phyloP scores from a whole-genome alignment of 108 stramenopile species.

The Phaeodactylum tricornutum region DNA sequence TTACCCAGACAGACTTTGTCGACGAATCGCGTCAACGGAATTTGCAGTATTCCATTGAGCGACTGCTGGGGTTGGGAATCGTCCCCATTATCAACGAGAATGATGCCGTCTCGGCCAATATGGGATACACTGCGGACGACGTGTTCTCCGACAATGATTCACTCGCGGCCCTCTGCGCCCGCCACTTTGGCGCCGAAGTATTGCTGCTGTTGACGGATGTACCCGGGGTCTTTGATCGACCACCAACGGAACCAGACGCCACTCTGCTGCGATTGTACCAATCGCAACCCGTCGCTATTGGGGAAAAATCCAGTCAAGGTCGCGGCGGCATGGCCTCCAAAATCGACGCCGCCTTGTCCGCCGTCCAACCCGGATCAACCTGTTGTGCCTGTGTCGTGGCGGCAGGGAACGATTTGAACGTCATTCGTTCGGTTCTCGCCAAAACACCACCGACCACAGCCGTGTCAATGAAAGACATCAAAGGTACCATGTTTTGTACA shows the following conservation, averaged over 20 bases:
- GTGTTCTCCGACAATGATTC: constrained; percentile 95
- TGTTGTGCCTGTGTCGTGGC: constrained; percentile 81
- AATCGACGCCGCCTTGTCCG: constrained; percentile 78
- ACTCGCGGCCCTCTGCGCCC: constrained; percentile 84
- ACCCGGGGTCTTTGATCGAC: constrained; percentile 87
- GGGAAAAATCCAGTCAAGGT: constrained; percentile 75
- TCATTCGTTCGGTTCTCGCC: constrained; percentile 66
- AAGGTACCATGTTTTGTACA: constrained; percentile 74
- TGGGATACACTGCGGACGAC: constrained; percentile 77
- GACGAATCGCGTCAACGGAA: constrained; percentile 58
- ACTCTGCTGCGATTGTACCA: constrained; percentile 57
- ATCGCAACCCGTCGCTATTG: constrained; percentile 60
- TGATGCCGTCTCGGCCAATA: constrained; percentile 90
- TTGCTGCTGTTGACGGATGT: constrained; percentile 91
- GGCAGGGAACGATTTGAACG: constrained; percentile 69
- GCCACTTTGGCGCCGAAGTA: constrained; percentile 76
- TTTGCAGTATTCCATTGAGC: constrained; percentile 71
- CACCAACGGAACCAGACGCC: constrained; percentile 69
- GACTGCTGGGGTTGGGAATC: constrained; percentile 81
- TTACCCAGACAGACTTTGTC: constrained; percentile 84
- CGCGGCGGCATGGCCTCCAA: constrained; percentile 91
- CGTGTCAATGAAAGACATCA: too few relatives aligned
- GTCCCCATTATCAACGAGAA: constrained; percentile 97
- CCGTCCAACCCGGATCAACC: constrained; percentile 66
- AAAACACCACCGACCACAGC: constrained; percentile 7